Base-by-base conservation (phyloP, 163 green algal genomes). In the Volvox carteri region DNA sequence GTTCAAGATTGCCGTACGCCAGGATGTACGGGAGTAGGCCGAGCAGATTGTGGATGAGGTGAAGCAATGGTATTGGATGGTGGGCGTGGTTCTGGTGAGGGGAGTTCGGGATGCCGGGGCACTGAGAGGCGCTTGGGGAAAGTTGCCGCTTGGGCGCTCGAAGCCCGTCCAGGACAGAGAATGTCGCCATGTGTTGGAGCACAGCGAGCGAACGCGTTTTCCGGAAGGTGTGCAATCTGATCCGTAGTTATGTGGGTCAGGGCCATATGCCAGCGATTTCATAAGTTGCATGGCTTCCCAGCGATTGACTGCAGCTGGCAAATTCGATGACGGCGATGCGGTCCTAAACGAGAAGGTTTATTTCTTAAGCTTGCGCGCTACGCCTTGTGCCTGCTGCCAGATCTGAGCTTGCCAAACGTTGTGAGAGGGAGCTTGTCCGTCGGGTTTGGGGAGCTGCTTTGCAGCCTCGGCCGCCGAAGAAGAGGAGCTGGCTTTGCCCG, bases 361-460 rank as follows among this genome's bases (percentile, higher is more conserved):
- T 52, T 89, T 89, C 12, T 35, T 54, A 0, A 89, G 39, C n/a
- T 89, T 89, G 0, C 52, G 62, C 3, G 84, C 84, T 0, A 42
- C 50, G 4, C 6, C 28, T n/a, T 83, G 52, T 0, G 70, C 84
- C 28, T 62, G 11, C 54, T 89, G 78, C 84, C 84, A 88, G 16
- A 88, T 62, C 37, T 88, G 37, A 23, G 83, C 70, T 14, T 70
- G 41, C 48, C 33, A 88, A 23, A 88, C 39, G 48, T 11, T 62
- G 12, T 74, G n/a, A 0, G 16, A 4, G 18, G 54, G 72, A n/a
- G 52, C 23, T 2, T 44, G 25, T 4, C 54, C 72, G 84, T 84
- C 84, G 3, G 84, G 84, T 18, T 56, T 44, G 12, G 84, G 84
- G n/a, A 89, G 84, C 41, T 84, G 84, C 56, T 84, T 81, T 21